A percentile compares a stretch with the other conserved stretches of the same genome.
These are phyloP conservation scores for Cystobasidiaceae sp. DNA, from an alignment of 1,284 basidiomycete species.

Conservation along the genomic window DNA sequence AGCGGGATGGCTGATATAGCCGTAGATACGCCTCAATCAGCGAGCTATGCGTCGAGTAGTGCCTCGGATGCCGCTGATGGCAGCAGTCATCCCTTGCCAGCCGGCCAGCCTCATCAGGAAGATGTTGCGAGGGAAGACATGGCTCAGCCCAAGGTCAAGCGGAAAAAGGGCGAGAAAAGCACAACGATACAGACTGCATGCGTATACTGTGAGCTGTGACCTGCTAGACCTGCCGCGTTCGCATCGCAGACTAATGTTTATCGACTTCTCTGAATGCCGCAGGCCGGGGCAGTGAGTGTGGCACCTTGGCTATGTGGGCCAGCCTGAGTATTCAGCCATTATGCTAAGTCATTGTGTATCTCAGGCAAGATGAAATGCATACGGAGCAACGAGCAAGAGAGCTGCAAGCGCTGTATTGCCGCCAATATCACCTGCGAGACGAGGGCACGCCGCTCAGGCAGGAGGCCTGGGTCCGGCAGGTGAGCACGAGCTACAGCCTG, in stretches of 20 bases:
- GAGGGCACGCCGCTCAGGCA: not conserved
- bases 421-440: slow-evolving; percentile 7
- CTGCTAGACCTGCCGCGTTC: not conserved
- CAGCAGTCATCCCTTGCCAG: too few species aligned
- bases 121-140: too few species aligned
- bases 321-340: too few species aligned
- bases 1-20: too few species aligned
- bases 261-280: too few species aligned
- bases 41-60: too few species aligned
- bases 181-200: slow-evolving; percentile 22
- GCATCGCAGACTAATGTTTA: not conserved
- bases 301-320: not conserved
- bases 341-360: not conserved
- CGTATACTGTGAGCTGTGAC: not conserved
- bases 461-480: slow-evolving; percentile 12
- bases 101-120: too few species aligned
- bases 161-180: slow-evolving; percentile 25
- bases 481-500: not conserved
- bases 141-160: not conserved
- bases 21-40: too few species aligned
- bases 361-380: slow-evolving; percentile 21
- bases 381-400: not conserved
- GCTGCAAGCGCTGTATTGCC: slow-evolving; percentile 5
- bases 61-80: too few species aligned
- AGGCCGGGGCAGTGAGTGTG: slow-evolving; percentile 3